Base-by-base conservation (phyloP, 2,329 filamentous ascomycete genomes). In the Verticillium zaregamsianum region DNA sequence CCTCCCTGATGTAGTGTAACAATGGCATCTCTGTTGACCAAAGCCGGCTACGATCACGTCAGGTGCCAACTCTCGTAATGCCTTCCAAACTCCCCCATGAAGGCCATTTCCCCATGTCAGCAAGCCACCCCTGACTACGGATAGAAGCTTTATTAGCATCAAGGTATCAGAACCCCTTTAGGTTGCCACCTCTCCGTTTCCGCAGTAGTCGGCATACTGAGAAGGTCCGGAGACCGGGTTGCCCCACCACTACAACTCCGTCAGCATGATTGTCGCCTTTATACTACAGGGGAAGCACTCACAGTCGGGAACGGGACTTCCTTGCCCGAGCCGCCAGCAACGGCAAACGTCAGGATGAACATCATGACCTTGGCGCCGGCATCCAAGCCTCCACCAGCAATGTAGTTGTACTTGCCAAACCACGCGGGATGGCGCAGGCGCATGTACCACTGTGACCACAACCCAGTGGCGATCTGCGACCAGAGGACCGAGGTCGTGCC, bases 371-470 rank as follows among this genome's bases (percentile, higher is more conserved):
- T 63, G 17, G 67, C 62, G 11, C 67, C 66, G 6, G 62, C 66
- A 55, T 68, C 67, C 5, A 68, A 55, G 20, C 60, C 67, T 5
- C 62, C 67, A 1, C 61, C 62, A n/a, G 62, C 61, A 20, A 64
- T 63, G 60, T 69, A 70, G 37, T 70, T 70, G 57, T 69, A 70
- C 62, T 68, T 70, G 40, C 69, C 65, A 55, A 73, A 73, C 59
- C 63, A 64, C 1, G 62, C 67, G 3, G 68, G 67, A 54, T 67
- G 57, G 15, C 66, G 64, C 14, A 66, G 64, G 2, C 72, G 69
- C 25, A 73, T 57, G 56, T 67, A 73, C 54, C 66, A 70, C 62
- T 73, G 71, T 3, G 67, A 66, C 33, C 73, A 69, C 62, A 76
- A 71, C 8, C 75, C 76, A 28, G 73, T 62, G n/a, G 65, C 62